Conservation (phyloP, 805 yeast genomes). For the Phaffomyces thermotolerans region DNA sequence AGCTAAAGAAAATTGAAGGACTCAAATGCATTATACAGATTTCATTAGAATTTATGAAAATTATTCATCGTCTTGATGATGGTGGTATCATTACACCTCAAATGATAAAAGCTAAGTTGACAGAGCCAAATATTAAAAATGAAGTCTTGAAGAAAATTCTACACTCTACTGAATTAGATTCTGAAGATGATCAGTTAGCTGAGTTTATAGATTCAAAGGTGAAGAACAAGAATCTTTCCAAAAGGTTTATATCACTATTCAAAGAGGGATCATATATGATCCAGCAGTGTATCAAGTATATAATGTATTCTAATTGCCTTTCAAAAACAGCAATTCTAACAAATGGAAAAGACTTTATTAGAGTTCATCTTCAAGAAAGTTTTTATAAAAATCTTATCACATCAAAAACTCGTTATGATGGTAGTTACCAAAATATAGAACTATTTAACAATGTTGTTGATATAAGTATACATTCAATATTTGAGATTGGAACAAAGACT, state of each 20-base stretch:
- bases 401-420: neutral
- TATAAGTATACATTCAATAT: neutral
- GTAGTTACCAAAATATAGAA: neutral
- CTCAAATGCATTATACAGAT: too few species aligned
- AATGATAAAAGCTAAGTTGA: neutral
- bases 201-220: neutral
- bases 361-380: neutral
- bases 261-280: neutral
- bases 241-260: neutral
- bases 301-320: neutral
- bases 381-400: too few species aligned
- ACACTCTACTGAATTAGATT: neutral
- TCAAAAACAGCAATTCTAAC: neutral
- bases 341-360: neutral
- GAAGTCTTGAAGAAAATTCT: neutral
- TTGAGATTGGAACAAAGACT: neutral
- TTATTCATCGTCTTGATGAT: too few species aligned
- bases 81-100: neutral
- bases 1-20: neutral
- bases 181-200: neutral
- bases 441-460: neutral
- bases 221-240: neutral
- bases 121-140: neutral
- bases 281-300: neutral
- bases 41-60: neutral